Evolutionary conservation across 441 rosid genomes (phyloP), one percentile per base, ranked within the genome.

Genomic region (Euphorbia corollata): DNA sequence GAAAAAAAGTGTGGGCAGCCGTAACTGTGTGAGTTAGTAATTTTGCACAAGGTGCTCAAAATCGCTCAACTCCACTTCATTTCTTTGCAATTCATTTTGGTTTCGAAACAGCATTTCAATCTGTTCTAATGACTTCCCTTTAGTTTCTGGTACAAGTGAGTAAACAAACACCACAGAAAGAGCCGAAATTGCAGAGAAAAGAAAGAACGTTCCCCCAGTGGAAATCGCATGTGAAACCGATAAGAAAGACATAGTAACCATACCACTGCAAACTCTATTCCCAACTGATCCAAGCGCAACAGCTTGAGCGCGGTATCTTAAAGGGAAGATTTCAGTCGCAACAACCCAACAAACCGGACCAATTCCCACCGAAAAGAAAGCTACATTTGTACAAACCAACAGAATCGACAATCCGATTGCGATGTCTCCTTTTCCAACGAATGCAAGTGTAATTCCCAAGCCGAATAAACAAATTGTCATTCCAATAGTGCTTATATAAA

Each of bases 171-270:
- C 47, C 69, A 92, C 83, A 1, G 93, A 86, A 65, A 92, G 80
- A 6, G 87, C 93, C 11, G 97, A 86, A 24, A 88, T 8, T 12
- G 72, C 75, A 8, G 91, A 81, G 61, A 92, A 92, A 32, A 77
- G 39, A 47, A 84, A 82, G 84, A 92, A 90, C 12, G 89, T 83
- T 61, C 98, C 97, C 3, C 85, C 93, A 0, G 82, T 69, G 0
- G 98, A 80, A 45, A 90, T 85, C 54, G 83, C 77, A 5, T 53
- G 72, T 16, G 97, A 76, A 54, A 90, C 81, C 0, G 96, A 83
- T 38, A 92, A 93, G 79, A 90, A 92, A 18, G 97, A 84, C 97
- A 90, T 92, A 58, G 97, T 87, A 69, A 92, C 81, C n/a, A 92
- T 61, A 60, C 98, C 96, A 18, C 98, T 92, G 78, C 86, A 76